Conservation (phyloP, 768 basidiomycete genomes). For the Trametes meyenii region DNA sequence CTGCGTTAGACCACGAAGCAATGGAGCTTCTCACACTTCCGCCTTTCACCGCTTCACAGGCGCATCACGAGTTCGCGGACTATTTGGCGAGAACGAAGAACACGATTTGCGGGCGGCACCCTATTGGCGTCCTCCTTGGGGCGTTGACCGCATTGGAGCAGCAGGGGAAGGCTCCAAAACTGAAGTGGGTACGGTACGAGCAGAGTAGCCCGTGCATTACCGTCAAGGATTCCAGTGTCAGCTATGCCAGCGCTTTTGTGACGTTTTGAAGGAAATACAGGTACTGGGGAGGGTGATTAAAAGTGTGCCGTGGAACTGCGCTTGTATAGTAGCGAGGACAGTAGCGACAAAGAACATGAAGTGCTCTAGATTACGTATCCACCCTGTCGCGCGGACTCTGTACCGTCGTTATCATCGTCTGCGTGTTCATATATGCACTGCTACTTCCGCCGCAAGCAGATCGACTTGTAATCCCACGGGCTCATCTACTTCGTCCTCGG, state of each 20-base stretch:
- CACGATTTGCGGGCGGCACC: conserved; percentile 96
- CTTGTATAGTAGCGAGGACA: neutral
- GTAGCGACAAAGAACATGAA: neutral
- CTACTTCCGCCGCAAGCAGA: conserved; percentile 4
- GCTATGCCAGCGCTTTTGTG: conserved; percentile 92
- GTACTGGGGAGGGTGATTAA: too few relatives aligned
- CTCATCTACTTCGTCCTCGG: conserved; percentile 59
- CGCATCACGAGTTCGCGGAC: conserved; percentile 63
- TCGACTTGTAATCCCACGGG: conserved; percentile 55
- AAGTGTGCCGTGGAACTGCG: neutral
- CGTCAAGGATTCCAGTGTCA: conserved; percentile 85
- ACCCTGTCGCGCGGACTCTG: too few relatives aligned
- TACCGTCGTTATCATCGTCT: neutral
- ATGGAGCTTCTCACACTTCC: conserved; percentile 71
- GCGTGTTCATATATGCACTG: conserved; percentile 17
- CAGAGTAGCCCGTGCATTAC: conserved; percentile 81
- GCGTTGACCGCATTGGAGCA: conserved; percentile 64
- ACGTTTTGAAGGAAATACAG: conserved; percentile 45
- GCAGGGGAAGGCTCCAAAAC: conserved; percentile 35
- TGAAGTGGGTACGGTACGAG: conserved; percentile 91
- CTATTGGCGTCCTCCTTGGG: conserved; percentile 90
- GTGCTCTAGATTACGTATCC: neutral
- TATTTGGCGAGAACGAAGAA: conserved; percentile 82
- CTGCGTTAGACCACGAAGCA: conserved; percentile 82
- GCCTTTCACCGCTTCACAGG: conserved; percentile 50